Base-by-base conservation (phyloP, 2,329 filamentous ascomycete genomes). In the Juglanconis juglandina region DNA sequence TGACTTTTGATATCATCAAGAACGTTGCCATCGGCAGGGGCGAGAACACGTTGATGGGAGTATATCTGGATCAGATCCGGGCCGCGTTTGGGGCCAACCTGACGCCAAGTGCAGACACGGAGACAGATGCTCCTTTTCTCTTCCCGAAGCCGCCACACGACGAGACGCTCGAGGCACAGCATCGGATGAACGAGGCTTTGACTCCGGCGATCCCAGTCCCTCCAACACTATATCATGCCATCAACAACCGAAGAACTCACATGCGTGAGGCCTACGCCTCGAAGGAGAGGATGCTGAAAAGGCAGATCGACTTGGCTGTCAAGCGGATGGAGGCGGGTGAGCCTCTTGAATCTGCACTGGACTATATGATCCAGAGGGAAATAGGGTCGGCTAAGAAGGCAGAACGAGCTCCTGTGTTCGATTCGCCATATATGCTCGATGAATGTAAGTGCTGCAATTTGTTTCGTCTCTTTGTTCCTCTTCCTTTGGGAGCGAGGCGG, bases 281-380 rank as follows among this genome's bases (percentile, higher is more conserved):
- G 17, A 54, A 54, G 39, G 39, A 42, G 10, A 42, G 14, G 17
- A 33, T 54, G 39, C 39, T 54, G 17, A 13, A 30, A 17, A 42
- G 39, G 14, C 37, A 54, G 39, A 14, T 54, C 13, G 9, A 7
- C 5, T 30, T 46, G 39, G 52, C 39, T n/a, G 39, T 46, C 6
- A 30, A 14, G 52, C 52, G 39, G 17, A 44, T 54, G 52, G 39
- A 54, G 52, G 52, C 39, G n/a, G 24, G 24, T 9, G 52, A 46
- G 37, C 52, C 39, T 17, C 52, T 53, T 13, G 50, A 53, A 33
- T 53, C 48, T 7, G 68, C 68, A 1, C 61, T 70, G 48, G 73
- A 75, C 44, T 68, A 75, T 44, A 67, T 76, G 4, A 58, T 76
- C 2, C 66, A 68, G 60, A 64, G 74, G 9, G 75, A 76, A 64